These are phyloP conservation scores for Sequoia sempervirens DNA, from an alignment of 75 land plant genomes.

Conservation along the genomic window DNA sequence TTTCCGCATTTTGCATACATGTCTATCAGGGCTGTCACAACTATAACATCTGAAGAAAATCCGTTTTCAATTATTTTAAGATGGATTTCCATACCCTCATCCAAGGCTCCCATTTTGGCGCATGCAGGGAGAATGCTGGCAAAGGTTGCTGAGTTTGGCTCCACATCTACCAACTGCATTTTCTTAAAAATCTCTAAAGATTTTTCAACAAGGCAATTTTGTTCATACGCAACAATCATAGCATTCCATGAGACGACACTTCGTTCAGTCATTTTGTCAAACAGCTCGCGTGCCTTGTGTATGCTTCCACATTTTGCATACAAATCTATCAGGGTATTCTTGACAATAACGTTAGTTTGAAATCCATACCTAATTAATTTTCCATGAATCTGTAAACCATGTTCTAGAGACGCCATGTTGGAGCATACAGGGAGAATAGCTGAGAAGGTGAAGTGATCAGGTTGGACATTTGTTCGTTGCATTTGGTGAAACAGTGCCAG, in stretches of 20 bases:
- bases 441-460: neutral
- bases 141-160: slow-evolving; percentile 7
- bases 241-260: neutral
- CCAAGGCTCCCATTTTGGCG: neutral
- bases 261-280: too few relatives aligned
- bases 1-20: slow-evolving; percentile 25
- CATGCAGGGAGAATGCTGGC: slow-evolving; percentile 7
- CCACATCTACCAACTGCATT: neutral
- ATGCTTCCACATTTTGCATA: neutral
- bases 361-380: slow-evolving; percentile 1
- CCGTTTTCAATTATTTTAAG: too few relatives aligned
- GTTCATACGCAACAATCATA: neutral
- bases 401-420: neutral
- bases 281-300: too few relatives aligned
- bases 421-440: slow-evolving; percentile 6
- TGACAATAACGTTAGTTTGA: neutral
- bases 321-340: slow-evolving; percentile 5
- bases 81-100: neutral
- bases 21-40: slow-evolving; percentile 12
- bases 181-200: neutral
- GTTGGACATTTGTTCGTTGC: too few relatives aligned
- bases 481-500: neutral
- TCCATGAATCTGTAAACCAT: slow-evolving; percentile 8
- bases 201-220: neutral
- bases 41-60: neutral